Conservation (phyloP, 495 filamentous ascomycete genomes). For the Trichoderma parareesei region DNA sequence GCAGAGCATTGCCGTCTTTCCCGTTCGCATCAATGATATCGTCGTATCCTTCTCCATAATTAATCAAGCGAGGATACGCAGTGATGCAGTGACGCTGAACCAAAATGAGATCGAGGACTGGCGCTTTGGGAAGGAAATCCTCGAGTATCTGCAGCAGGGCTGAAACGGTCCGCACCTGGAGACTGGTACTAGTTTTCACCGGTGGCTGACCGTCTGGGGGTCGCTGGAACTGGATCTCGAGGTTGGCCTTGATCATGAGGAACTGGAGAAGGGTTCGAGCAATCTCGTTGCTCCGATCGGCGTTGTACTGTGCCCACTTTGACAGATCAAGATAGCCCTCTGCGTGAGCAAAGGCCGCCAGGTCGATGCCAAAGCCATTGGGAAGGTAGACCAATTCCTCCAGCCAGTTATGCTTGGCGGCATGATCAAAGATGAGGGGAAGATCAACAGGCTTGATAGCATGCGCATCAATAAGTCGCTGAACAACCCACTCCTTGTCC, state of each 20-base stretch:
- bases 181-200: slow-evolving; percentile 41
- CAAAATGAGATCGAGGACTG: slow-evolving; percentile 40
- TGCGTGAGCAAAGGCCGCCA: slow-evolving; percentile 81
- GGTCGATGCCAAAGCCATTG: slow-evolving; percentile 78
- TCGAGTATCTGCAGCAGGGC: slow-evolving; percentile 71
- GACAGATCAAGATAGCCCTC: slow-evolving; percentile 70
- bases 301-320: slow-evolving; percentile 66
- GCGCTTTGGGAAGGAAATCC: slow-evolving; percentile 44
- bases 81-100: slow-evolving; percentile 84
- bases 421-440: slow-evolving; percentile 75
- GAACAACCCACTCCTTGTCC: slow-evolving; percentile 72
- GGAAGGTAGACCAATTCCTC: slow-evolving; percentile 66
- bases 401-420: slow-evolving; percentile 69
- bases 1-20: slow-evolving; percentile 65
- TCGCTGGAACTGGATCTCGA: slow-evolving; percentile 64
- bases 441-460: slow-evolving; percentile 64
- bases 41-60: slow-evolving; percentile 86
- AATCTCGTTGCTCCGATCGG: slow-evolving; percentile 52
- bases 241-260: slow-evolving; percentile 70
- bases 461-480: slow-evolving; percentile 71
- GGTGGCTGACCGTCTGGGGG: slow-evolving; percentile 50
- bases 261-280: slow-evolving; percentile 61
- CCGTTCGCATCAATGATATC: slow-evolving; percentile 83
- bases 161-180: slow-evolving; percentile 78
- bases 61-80: slow-evolving; percentile 90